A percentile compares a stretch with the other conserved stretches of the same genome.
Evolutionary conservation across 1,284 basidiomycete genomes (phyloP).

Genomic region (Rhodotorula sp.): DNA sequence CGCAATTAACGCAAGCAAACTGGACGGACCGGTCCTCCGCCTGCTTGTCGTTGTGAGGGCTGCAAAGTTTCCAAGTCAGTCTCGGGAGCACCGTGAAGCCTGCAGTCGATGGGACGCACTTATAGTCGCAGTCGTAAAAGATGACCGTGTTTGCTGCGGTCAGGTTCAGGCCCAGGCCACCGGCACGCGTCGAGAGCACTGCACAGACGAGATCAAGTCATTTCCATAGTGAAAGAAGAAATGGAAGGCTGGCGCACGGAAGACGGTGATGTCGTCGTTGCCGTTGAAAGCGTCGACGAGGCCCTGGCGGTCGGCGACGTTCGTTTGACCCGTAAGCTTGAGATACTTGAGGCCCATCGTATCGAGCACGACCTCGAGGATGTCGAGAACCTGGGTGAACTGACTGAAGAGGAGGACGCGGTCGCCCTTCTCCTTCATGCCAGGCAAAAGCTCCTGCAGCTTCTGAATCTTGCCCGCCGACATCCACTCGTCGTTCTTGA

Average conservation of each 20-base stretch:
- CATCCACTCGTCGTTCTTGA: constrained; percentile 74
- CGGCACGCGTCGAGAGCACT: constrained; percentile 91
- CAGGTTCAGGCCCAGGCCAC: constrained; percentile 57
- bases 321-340: constrained; percentile 89
- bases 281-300: constrained; percentile 97
- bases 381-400: constrained; percentile 93
- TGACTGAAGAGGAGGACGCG: constrained; percentile 93
- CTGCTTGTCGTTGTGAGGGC: constrained; percentile 75
- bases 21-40: constrained; percentile 76
- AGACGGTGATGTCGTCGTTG: constrained; percentile 84
- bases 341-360: constrained; percentile 75
- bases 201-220: background rate
- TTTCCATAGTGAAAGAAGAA: background rate
- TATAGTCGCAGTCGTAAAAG: constrained; percentile 93
- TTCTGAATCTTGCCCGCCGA: constrained; percentile 86
- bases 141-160: constrained; percentile 85
- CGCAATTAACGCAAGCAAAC: no score
- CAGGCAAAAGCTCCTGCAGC: constrained; percentile 69
- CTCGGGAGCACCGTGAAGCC: background rate
- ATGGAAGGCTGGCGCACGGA: constrained; percentile 52
- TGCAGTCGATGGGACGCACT: constrained; percentile 59
- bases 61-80: constrained; percentile 30
- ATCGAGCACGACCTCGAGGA: constrained; percentile 82
- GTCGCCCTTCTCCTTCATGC: constrained; percentile 70
- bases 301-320: constrained; percentile 88